These are phyloP conservation scores for Penicillium chermesinum DNA, from an alignment of 495 filamentous ascomycete species.

Conservation along the genomic window DNA sequence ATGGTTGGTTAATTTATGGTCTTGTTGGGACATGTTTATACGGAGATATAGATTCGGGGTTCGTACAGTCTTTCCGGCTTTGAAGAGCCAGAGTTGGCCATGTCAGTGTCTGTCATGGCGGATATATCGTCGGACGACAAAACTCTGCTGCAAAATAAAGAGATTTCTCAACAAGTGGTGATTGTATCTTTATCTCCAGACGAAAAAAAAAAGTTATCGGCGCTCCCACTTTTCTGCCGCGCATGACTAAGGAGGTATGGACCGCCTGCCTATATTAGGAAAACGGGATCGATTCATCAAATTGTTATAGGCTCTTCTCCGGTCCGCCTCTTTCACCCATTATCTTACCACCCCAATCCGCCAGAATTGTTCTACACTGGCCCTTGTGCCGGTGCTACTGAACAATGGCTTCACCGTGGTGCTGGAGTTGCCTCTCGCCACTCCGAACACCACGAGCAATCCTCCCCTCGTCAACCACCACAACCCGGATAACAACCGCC, in stretches of 20 bases:
- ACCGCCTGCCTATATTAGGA: conserved; percentile 22
- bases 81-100: conserved; percentile 24
- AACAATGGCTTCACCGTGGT: conserved; percentile 62
- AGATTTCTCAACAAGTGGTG: conserved; percentile 18
- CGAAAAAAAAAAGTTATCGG: conserved; percentile 27
- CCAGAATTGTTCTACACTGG: conserved; percentile 34
- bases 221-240: conserved; percentile 24
- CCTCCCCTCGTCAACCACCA: conserved; percentile 30
- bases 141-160: conserved; percentile 1
- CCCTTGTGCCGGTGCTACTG: conserved; percentile 30
- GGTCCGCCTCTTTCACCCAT: conserved; percentile 12
- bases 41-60: background rate
- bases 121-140: background rate
- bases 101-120: conserved; percentile 29
- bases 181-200: conserved; percentile 19
- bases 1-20: conserved; percentile 14
- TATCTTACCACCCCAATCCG: conserved; percentile 19
- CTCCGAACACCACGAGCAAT: conserved; percentile 46
- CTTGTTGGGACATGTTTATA: conserved; percentile 1
- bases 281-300: conserved; percentile 27
- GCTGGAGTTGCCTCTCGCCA: conserved; percentile 61
- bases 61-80: conserved; percentile 44
- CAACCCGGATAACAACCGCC: conserved; percentile 31
- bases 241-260: conserved; percentile 17
- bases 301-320: conserved; percentile 27